These are phyloP conservation scores for Trichoderma breve DNA, from an alignment of 2,329 filamentous ascomycete genomes.

Conservation along the genomic window DNA sequence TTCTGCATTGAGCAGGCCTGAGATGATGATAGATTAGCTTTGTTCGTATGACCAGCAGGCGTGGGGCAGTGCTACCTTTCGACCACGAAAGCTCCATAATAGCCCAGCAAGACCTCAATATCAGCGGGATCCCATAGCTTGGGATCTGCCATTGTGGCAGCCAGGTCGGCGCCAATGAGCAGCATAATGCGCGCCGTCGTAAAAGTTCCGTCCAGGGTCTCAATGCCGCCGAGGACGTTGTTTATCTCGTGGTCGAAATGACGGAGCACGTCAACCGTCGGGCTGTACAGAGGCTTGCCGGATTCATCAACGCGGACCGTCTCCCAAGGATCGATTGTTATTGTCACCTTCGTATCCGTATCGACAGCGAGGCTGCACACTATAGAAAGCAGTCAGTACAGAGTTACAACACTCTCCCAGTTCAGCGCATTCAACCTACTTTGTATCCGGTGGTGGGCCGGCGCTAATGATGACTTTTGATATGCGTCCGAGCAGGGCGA, in stretches of 20 bases:
- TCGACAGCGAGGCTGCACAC: constrained; percentile 76
- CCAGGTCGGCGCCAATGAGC: constrained; percentile 71
- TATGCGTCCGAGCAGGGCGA: constrained; percentile 37
- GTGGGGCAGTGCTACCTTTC: constrained; percentile 45
- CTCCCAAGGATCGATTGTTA: constrained; percentile 84
- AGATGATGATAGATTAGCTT: background rate
- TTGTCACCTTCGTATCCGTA: constrained; percentile 64
- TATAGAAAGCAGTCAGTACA: background rate
- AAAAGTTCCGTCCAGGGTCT: constrained; percentile 60
- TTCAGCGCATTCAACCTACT: constrained; percentile 35
- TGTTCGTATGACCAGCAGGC: background rate
- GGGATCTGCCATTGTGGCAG: constrained; percentile 66
- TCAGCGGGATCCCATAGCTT: constrained; percentile 78
- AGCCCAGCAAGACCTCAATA: constrained; percentile 77
- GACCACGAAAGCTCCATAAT: constrained; percentile 75
- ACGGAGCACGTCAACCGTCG: constrained; percentile 79
- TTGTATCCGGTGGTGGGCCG: constrained; percentile 39
- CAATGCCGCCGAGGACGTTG: constrained; percentile 69
- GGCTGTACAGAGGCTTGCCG: constrained; percentile 73
- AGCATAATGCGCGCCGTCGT: constrained; percentile 67
- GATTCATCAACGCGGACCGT: constrained; percentile 40
- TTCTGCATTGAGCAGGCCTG: constrained; percentile 71
- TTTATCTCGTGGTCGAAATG: constrained; percentile 87
- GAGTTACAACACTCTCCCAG: background rate
- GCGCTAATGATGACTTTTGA: constrained; percentile 41